Percentiles rank a stretch among this genome's conserved stretches.
Evolutionary conservation across 2,329 filamentous ascomycete genomes (phyloP).

Genomic region (Rutstroemia sp.): DNA sequence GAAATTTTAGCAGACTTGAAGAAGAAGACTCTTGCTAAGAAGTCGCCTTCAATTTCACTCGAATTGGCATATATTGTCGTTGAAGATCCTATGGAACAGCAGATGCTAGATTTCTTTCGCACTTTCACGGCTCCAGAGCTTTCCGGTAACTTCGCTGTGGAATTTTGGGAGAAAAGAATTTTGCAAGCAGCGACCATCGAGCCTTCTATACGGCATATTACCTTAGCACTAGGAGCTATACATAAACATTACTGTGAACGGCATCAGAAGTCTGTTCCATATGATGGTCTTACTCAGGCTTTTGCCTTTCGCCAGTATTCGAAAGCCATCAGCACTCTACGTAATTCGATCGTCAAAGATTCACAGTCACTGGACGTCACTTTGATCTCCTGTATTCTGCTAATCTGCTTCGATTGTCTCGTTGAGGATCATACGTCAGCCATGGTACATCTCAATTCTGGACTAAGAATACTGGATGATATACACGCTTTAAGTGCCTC

Average conservation of each 20-base stretch:
- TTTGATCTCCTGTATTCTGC: slow-evolving; percentile 55
- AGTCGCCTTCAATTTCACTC: neutral
- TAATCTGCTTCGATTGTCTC: slow-evolving; percentile 53
- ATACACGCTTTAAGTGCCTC: slow-evolving; percentile 13
- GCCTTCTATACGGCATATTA: slow-evolving; percentile 24
- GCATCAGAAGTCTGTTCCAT: slow-evolving; percentile 36
- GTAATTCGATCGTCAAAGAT: slow-evolving; percentile 21
- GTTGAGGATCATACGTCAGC: slow-evolving; percentile 23
- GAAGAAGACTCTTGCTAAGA: neutral
- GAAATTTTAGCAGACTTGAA: slow-evolving; percentile 4
- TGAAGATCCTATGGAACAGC: slow-evolving; percentile 19
- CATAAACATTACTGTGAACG: slow-evolving; percentile 28
- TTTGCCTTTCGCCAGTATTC: slow-evolving; percentile 54
- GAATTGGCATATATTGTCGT: neutral
- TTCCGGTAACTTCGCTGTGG: slow-evolving; percentile 18
- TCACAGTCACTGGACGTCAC: slow-evolving; percentile 30
- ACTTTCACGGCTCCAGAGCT: slow-evolving; percentile 20
- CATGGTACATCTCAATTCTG: slow-evolving; percentile 25
- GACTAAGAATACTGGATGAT: slow-evolving; percentile 23
- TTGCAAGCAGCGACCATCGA: slow-evolving; percentile 19
- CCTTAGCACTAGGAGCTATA: slow-evolving; percentile 26
- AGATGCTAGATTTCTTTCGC: slow-evolving; percentile 21
- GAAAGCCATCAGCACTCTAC: slow-evolving; percentile 38
- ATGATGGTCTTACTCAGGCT: slow-evolving; percentile 11
- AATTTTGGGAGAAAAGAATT: slow-evolving; percentile 24